Evolutionary conservation across 2,329 filamentous ascomycete species (phyloP).

Genomic region (Lanzia echinophila): DNA sequence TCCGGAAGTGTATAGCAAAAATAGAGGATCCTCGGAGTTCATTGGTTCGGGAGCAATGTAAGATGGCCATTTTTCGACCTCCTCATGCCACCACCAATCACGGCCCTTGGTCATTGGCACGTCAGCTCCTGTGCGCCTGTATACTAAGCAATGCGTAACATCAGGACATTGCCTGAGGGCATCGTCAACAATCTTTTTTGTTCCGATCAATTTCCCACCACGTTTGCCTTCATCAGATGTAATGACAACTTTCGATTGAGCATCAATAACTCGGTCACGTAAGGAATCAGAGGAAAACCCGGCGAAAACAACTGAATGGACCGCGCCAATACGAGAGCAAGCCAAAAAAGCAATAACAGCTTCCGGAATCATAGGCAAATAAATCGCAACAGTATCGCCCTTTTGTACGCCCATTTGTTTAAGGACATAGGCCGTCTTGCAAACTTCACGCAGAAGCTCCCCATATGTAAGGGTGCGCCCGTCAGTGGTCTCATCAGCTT

Average conservation of each 20-base stretch:
- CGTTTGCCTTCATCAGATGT: conserved; percentile 97
- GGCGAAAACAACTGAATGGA: conserved; percentile 97
- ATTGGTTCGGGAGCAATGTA: conserved; percentile 87
- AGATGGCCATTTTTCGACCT: conserved; percentile 90
- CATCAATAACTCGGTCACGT: conserved; percentile 89
- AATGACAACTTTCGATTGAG: conserved; percentile 86
- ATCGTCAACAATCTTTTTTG: conserved; percentile 98
- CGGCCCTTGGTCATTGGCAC: conserved; percentile 84
- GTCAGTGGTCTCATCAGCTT: conserved; percentile 83
- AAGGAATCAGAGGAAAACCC: conserved; percentile 96
- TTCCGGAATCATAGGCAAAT: conserved; percentile 98
- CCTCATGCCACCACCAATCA: conserved; percentile 98
- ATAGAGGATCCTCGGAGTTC: conserved; percentile 91
- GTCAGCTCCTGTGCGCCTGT: conserved; percentile 89
- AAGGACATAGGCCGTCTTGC: conserved; percentile 75
- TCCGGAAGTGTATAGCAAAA: conserved; percentile 95
- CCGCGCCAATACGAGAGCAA: conserved; percentile 83
- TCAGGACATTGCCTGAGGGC: conserved; percentile 93
- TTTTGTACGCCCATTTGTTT: conserved; percentile 96
- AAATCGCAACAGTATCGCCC: conserved; percentile 94
- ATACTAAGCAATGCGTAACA: conserved; percentile 80
- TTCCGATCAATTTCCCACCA: conserved; percentile 93
- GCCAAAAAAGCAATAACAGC: conserved; percentile 87
- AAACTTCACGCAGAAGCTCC: conserved; percentile 90
- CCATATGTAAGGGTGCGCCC: conserved; percentile 88